Evolutionary conservation across 768 basidiomycete genomes (phyloP).

Genomic region (Hortiboletus campestris): DNA sequence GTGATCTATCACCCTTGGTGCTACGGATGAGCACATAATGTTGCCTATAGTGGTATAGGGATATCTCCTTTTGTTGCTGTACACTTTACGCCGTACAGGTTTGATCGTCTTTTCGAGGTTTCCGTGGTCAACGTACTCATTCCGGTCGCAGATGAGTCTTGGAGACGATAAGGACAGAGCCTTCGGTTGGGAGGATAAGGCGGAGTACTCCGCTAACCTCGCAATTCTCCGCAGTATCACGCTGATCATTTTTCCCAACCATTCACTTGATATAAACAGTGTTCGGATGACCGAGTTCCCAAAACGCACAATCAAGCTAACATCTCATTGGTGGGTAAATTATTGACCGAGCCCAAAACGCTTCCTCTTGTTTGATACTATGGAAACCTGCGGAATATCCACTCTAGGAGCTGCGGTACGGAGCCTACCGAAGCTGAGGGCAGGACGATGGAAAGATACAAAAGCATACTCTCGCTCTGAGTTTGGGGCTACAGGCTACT

Average conservation of each 20-base stretch:
- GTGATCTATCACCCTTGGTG: constrained; percentile 1
- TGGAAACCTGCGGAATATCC: constrained; percentile 1
- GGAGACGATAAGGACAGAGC: constrained; percentile 22
- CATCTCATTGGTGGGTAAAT: constrained; percentile 8
- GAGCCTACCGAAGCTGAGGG: constrained; percentile 26
- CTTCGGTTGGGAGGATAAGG: constrained; percentile 24
- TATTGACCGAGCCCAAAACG: not conserved
- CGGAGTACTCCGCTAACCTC: not conserved
- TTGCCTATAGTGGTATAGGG: not conserved
- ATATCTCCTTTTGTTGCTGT: not conserved
- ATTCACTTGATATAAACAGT: constrained; percentile 1
- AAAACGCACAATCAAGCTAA: constrained; percentile 8
- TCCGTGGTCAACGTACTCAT: not conserved
- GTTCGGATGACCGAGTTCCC: not conserved
- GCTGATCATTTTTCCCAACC: constrained; percentile 5
- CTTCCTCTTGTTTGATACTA: constrained; percentile 2
- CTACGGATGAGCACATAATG: not conserved
- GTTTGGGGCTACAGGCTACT: not conserved
- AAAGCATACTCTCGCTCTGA: constrained; percentile 10
- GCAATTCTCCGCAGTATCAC: constrained; percentile 16
- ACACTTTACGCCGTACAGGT: not conserved
- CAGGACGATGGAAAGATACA: constrained; percentile 26
- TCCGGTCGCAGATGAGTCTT: constrained; percentile 1
- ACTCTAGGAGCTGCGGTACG: constrained; percentile 13
- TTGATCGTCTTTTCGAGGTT: not conserved